Evolutionary conservation across 2,329 filamentous ascomycete species (phyloP).

Genomic region (Botryotinia convoluta): DNA sequence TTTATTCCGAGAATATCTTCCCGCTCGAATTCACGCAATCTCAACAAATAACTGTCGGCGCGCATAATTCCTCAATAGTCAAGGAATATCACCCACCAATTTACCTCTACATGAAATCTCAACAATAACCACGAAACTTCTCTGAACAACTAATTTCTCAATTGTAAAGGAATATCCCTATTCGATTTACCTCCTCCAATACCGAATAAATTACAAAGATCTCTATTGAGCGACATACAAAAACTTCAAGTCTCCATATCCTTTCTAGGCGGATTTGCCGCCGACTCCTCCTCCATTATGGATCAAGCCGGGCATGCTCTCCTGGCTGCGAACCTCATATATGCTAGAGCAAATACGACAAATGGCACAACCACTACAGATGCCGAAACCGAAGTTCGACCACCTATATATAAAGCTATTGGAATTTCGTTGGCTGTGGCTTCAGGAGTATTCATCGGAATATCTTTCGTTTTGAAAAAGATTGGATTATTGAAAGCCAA

Average conservation of each 20-base stretch:
- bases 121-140: not conserved
- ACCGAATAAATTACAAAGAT: not conserved
- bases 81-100: not conserved
- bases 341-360: slow-evolving; percentile 45
- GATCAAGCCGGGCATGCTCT: slow-evolving; percentile 41
- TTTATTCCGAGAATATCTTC: not conserved
- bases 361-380: slow-evolving; percentile 31
- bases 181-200: slow-evolving; percentile 2
- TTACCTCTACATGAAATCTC: slow-evolving; percentile 6
- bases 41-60: not conserved
- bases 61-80: not conserved
- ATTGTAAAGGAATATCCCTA: not conserved
- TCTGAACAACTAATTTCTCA: not conserved
- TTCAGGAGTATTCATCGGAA: slow-evolving; percentile 89
- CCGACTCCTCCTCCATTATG: slow-evolving; percentile 37
- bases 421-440: slow-evolving; percentile 82
- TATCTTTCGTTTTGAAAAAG: slow-evolving; percentile 96
- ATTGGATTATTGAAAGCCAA: slow-evolving; percentile 87
- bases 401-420: slow-evolving; percentile 70
- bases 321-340: slow-evolving; percentile 42
- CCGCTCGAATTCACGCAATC: slow-evolving; percentile 5
- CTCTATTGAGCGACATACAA: slow-evolving; percentile 12
- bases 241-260: slow-evolving; percentile 3
- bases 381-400: slow-evolving; percentile 28
- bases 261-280: slow-evolving; percentile 18